phyloP scores from a whole-genome alignment of 176 grass and related monocot genomes.

The Oryza glumipatula region DNA sequence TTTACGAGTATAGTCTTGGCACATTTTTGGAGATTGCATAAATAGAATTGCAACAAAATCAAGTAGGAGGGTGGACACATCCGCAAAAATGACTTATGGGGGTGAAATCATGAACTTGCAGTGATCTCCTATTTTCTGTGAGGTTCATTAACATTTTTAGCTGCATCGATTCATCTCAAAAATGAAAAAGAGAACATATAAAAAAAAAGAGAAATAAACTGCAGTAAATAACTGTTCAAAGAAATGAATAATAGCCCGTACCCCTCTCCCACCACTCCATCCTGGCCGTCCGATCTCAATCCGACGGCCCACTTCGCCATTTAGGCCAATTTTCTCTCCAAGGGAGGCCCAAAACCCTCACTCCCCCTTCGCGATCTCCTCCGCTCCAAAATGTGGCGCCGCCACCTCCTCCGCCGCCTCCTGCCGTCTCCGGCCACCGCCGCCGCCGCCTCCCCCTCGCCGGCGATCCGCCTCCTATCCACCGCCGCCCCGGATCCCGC shows the following conservation, averaged over 20 bases:
- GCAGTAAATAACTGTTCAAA: not conserved
- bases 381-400: constrained; percentile 68
- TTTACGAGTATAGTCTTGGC: too few relatives aligned
- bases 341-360: not conserved
- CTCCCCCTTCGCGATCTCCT: constrained; percentile 22
- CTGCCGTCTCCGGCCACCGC: constrained; percentile 43
- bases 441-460: not conserved
- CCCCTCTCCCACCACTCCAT: not conserved
- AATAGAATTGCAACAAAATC: too few relatives aligned
- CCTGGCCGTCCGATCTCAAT: constrained; percentile 30
- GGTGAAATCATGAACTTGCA: not conserved
- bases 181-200: not conserved
- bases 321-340: too few relatives aligned
- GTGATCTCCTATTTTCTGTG: not conserved
- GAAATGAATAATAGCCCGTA: not conserved
- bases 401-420: constrained; percentile 50
- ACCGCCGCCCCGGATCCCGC: not conserved
- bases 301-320: not conserved
- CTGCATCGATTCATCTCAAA: not conserved
- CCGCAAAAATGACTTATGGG: too few relatives aligned
- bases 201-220: not conserved
- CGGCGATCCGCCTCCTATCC: constrained; percentile 28
- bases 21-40: too few relatives aligned
- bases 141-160: not conserved
- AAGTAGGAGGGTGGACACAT: too few relatives aligned